Evolutionary conservation across 805 yeast species (phyloP).

Genomic region (Jamesozyma lodderae): DNA sequence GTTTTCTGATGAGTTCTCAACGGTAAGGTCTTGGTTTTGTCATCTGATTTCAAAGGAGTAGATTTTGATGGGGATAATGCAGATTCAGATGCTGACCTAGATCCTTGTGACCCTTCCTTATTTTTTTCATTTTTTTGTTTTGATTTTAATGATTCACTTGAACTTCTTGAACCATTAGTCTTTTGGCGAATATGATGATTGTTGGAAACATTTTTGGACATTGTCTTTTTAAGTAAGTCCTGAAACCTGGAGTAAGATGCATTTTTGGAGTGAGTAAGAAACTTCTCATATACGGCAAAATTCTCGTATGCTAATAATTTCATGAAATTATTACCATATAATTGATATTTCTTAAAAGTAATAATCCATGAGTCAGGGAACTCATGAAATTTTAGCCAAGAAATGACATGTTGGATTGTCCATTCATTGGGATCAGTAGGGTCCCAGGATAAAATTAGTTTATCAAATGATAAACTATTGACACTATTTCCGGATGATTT

Average conservation of each 20-base stretch:
- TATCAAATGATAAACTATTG: conserved; percentile 20
- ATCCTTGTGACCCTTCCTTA: background rate
- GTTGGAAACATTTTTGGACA: conserved; percentile 27
- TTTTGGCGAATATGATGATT: conserved; percentile 17
- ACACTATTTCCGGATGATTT: conserved; percentile 22
- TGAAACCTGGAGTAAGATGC: conserved; percentile 51
- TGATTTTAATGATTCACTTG: conserved; percentile 23
- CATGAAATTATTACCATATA: conserved; percentile 56
- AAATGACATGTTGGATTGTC: conserved; percentile 56
- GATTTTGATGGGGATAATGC: conserved; percentile 15
- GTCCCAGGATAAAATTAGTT: conserved; percentile 37
- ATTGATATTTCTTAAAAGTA: conserved; percentile 46
- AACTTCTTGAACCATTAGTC: conserved; percentile 17
- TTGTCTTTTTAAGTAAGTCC: conserved; percentile 41
- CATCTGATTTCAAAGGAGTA: conserved; percentile 1
- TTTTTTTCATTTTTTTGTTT: conserved; percentile 6
- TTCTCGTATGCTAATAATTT: conserved; percentile 60
- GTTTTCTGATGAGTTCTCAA: conserved; percentile 20
- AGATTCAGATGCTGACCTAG: conserved; percentile 26
- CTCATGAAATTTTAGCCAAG: conserved; percentile 60
- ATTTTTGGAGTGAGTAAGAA: conserved; percentile 37
- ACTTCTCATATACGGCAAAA: conserved; percentile 34
- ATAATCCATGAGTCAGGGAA: conserved; percentile 71
- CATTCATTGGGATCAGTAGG: conserved; percentile 53
- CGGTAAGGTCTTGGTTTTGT: conserved; percentile 23